Base-by-base conservation (phyloP, 495 filamentous ascomycete genomes). In the Hypoxylon fragiforme region DNA sequence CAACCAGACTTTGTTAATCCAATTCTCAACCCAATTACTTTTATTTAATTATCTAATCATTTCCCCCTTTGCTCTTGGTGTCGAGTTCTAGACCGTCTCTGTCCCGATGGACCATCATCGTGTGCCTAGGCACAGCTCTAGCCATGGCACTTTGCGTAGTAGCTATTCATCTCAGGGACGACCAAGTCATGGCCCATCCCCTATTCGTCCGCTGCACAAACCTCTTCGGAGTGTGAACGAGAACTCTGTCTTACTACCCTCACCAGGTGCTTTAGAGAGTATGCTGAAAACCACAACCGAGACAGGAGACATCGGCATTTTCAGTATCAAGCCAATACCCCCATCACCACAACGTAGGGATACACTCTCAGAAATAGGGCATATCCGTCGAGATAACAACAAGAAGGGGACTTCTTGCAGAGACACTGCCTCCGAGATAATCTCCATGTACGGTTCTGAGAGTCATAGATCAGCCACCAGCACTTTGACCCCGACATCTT, bases 211-310 rank as follows among this genome's bases (percentile, higher is more conserved):
- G 11, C 43, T 65, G 15, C 60, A 62, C 21, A 67, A 71, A 28
- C 70, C 72, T 3, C 68, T 75, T 9, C 66, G 69, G 30, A 69
- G 60, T 35, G 59, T 70, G 7, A 70, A 71, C 16, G 69, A 72
- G 39, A 71, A 70, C 32, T 43, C 58, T 0, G 65, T 68, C 14
- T 57, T 74, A 37, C 53, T 77, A 8, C 59, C 64, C 24, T 77
- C 74, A 0, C 76, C 72, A n/a, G 75, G 71, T 0, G 73, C 76
- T 5, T 47, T 77, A 16, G 73, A 79, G 54, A 80, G 81, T 64
- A 88, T 89, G 85, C 77, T 89, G 34, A 87, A 79, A 64, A 88
- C 80, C 7, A 84, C 78, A 0, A 89, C 85, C 0, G 86, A 89
- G 67, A 80, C 81, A 1, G 86, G 85, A 12, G 83, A 87, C 45